These are phyloP conservation scores for Cercis canadensis DNA, from an alignment of 306 rosid genomes.

Conservation along the genomic window DNA sequence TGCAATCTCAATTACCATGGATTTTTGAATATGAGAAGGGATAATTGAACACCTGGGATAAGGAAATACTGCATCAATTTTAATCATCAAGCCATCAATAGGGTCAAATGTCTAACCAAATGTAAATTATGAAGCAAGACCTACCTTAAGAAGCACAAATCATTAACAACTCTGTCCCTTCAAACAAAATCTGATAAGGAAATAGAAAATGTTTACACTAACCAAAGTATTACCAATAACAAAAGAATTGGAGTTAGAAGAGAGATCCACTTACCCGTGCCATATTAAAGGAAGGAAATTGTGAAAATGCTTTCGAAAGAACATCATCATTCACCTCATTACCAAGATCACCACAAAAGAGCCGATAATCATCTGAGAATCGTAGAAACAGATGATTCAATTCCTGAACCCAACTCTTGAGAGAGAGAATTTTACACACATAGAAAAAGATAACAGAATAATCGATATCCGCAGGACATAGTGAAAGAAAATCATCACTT, in stretches of 20 bases:
- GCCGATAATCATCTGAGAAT: conserved; percentile 81
- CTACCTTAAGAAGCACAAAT: conserved; percentile 67
- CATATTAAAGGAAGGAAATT: conserved; percentile 92
- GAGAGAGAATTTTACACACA: too few species aligned
- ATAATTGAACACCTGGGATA: conserved; percentile 28
- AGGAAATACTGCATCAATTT: conserved; percentile 36
- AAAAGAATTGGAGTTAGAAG: conserved; percentile 18
- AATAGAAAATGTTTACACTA: conserved; percentile 58
- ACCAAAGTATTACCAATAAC: conserved; percentile 33
- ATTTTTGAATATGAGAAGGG: conserved; percentile 28
- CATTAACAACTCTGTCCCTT: conserved; percentile 59
- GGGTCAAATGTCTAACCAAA: conserved; percentile 22
- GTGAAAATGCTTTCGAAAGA: conserved; percentile 90
- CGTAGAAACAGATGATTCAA: conserved; percentile 26
- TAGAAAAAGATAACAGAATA: not conserved
- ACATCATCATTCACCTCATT: conserved; percentile 98
- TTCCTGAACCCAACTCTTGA: conserved; percentile 18
- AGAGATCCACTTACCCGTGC: conserved; percentile 71
- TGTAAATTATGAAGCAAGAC: conserved; percentile 46
- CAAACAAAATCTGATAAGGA: conserved; percentile 69
- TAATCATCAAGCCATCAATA: conserved; percentile 21
- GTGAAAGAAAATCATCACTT: not conserved
- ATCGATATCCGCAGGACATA: not conserved
- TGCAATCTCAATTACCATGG: conserved; percentile 34
- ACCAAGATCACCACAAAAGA: conserved; percentile 96